phyloP scores from a whole-genome alignment of 2,329 filamentous ascomycete genomes.

The Xylaria sp. region DNA sequence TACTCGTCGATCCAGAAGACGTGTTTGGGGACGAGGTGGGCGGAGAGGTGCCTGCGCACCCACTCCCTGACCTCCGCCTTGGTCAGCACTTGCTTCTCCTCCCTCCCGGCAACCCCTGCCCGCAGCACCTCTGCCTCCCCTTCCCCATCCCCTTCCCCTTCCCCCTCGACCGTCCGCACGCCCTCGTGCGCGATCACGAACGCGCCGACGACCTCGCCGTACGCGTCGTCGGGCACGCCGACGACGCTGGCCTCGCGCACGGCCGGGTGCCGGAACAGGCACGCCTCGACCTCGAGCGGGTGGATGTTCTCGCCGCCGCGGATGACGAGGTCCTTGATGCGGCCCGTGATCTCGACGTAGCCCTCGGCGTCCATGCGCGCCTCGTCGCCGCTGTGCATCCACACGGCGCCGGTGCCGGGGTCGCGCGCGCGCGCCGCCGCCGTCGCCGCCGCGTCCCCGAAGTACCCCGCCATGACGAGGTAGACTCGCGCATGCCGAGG shows the following conservation, averaged over 20 bases:
- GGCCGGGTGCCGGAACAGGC: constrained; percentile 70
- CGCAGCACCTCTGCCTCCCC: constrained; percentile 5
- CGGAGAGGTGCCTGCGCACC: constrained; percentile 69
- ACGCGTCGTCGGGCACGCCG: constrained; percentile 77
- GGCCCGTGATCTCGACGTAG: constrained; percentile 84
- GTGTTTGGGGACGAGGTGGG: constrained; percentile 82
- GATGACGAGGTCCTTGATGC: constrained; percentile 96
- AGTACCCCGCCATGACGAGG: constrained; percentile 89
- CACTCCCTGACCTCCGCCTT: constrained; percentile 67
- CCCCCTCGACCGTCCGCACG: constrained; percentile 34
- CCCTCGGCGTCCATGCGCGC: constrained; percentile 81
- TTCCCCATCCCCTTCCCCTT: constrained; percentile 31
- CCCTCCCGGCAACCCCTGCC: constrained; percentile 7
- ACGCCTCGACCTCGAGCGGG: constrained; percentile 90
- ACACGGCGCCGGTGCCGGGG: constrained; percentile 59
- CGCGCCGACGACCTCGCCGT: constrained; percentile 85
- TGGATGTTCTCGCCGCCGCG: constrained; percentile 95
- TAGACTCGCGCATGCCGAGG: constrained; percentile 86
- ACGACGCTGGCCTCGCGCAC: constrained; percentile 81
- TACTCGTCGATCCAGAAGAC: constrained; percentile 87
- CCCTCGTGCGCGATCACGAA: constrained; percentile 67
- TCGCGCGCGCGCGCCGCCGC: constrained; percentile 62
- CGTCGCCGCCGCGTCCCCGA: constrained; percentile 71
- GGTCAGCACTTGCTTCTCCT: constrained; percentile 48
- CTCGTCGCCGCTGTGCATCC: constrained; percentile 95